These are phyloP conservation scores for Debaryomyces sp. DNA, from an alignment of 1,139 yeast genomes.

Conservation along the genomic window DNA sequence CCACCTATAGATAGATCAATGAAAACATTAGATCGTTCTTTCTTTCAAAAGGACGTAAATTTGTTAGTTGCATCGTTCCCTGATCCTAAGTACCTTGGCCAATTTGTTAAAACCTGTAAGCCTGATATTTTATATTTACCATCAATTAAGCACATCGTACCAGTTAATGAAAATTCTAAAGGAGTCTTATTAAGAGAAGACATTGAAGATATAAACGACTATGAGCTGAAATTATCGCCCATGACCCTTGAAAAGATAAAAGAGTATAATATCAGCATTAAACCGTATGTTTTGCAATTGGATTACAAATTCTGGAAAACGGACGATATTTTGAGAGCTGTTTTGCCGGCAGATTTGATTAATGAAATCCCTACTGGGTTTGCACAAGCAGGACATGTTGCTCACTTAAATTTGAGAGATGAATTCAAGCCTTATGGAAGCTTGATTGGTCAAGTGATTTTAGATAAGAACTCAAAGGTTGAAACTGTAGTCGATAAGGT, in stretches of 20 bases:
- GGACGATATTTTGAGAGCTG: conserved; percentile 78
- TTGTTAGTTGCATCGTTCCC: conserved; percentile 70
- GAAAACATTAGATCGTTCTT: conserved; percentile 64
- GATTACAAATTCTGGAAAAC: conserved; percentile 84
- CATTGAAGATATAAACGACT: conserved; percentile 41
- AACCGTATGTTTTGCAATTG: conserved; percentile 58
- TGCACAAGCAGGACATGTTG: conserved; percentile 94
- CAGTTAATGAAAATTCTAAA: conserved; percentile 45
- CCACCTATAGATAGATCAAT: conserved; percentile 76
- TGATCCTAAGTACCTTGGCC: conserved; percentile 63
- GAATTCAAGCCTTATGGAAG: conserved; percentile 82
- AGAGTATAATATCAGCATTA: conserved; percentile 48
- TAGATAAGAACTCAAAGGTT: conserved; percentile 81
- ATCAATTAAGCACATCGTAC: conserved; percentile 65
- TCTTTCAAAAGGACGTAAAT: conserved; percentile 58
- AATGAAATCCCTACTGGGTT: conserved; percentile 88
- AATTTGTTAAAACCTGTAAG: conserved; percentile 54
- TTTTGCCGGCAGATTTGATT: conserved; percentile 70
- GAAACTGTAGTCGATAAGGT: conserved; percentile 94
- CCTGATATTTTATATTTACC: conserved; percentile 64
- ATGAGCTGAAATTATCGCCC: conserved; percentile 41
- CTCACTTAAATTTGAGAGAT: conserved; percentile 84
- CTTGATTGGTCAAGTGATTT: conserved; percentile 84
- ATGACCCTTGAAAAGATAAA: conserved; percentile 47
- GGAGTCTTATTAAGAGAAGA: conserved; percentile 67